Evolutionary conservation across 805 yeast genomes (phyloP), one percentile per base, ranked within the genome.

Genomic region (Candida boidinii): DNA sequence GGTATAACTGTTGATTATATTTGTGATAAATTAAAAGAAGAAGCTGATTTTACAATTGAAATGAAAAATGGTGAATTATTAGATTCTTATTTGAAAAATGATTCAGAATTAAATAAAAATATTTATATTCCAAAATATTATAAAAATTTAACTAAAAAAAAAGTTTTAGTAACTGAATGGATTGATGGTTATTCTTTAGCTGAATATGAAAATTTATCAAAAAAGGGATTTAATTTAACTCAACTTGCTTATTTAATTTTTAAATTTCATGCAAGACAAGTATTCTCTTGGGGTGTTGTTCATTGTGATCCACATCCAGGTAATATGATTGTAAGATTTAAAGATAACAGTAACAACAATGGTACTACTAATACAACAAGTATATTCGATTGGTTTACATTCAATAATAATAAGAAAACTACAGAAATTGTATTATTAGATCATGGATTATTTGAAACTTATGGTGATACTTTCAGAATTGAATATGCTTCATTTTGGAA

Each of bases 231-330:
- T 44, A 56, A 70, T 43, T 45, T 64, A 21, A 38, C 53, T 14
- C 39, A 47, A 16, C 56, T 75, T n/a, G 62, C 78, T 70, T 51
- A 58, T 14, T 68, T 64, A 37, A 69, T 78, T 42, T 56, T 75
- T 29, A 56, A 57, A 30, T 60, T 73, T 14, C 70, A 70, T 42
- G 71, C 76, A 16, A 63, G 67, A 39, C 83, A 75, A 54, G 70
- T 77, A 13, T 80, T 77, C 50, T 55, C 62, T 20, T 79, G 79
- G 70, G 86, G 85, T 5, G 60, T 71, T 21, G 74, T 79, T 13
- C 87, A 79, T 49, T 71, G 83, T 33, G 88, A 79, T 48, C 84
- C 90, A 10, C 94, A 82, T 45, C 92, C 92, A 2, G 94, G 94
- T 5, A 83, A 82, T 49, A 54, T 83, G 42, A 49, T 83, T 35